A percentile compares a stretch with the other conserved stretches of the same genome.
phyloP scores from a whole-genome alignment of 345 rosid species.

The Brassica nigra region DNA sequence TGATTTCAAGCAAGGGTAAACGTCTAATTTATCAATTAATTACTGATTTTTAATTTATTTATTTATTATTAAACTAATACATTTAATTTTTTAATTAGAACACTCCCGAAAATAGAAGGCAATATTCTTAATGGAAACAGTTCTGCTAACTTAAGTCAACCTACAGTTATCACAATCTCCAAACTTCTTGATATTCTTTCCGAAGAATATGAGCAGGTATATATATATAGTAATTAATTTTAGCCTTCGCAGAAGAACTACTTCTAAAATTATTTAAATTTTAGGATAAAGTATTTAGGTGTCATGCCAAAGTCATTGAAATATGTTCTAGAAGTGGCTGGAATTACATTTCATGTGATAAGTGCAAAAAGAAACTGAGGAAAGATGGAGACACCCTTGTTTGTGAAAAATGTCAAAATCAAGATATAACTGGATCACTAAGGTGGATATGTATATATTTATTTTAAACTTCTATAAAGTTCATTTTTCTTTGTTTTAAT shows the following conservation, averaged over 20 bases:
- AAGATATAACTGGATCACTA: background rate
- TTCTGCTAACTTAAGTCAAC: background rate
- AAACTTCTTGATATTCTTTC: background rate
- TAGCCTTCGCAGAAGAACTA: background rate
- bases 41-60: no score
- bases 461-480: background rate
- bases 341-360: background rate
- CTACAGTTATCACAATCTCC: background rate
- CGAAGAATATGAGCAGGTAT: background rate
- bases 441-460: no score
- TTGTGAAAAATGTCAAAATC: background rate
- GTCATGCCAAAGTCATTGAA: background rate
- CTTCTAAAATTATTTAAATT: no score
- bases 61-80: background rate
- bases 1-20: no score
- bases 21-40: no score
- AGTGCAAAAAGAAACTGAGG: background rate
- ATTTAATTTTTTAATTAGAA: background rate
- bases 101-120: background rate
- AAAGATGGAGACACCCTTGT: background rate
- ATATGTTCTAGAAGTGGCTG: background rate
- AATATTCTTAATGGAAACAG: background rate
- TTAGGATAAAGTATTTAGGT: background rate
- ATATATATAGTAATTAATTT: no score
- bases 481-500: no score